A percentile compares a stretch with the other conserved stretches of the same genome.
These are phyloP conservation scores for Colletotrichum sp. DNA, from an alignment of 2,329 filamentous ascomycete species.

Conservation along the genomic window DNA sequence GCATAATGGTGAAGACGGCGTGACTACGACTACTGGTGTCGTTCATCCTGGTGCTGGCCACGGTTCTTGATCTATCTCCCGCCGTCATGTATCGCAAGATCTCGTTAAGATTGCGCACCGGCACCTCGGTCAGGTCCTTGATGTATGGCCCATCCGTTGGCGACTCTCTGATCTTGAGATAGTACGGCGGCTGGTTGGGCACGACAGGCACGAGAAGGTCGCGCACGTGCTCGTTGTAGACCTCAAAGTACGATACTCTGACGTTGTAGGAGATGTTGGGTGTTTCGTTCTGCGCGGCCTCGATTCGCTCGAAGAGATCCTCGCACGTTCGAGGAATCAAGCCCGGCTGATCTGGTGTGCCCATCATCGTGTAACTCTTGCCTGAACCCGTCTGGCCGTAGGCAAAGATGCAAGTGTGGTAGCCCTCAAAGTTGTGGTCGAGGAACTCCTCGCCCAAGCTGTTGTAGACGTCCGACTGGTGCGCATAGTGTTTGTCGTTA, in stretches of 20 bases:
- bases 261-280: conserved; percentile 97
- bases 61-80: conserved; percentile 87
- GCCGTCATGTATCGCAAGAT: conserved; percentile 90
- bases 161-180: conserved; percentile 96
- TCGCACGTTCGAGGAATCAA: conserved; percentile 95
- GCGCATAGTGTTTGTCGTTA: conserved; percentile 82
- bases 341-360: conserved; percentile 81
- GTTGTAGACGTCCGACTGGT: conserved; percentile 93
- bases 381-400: conserved; percentile 98
- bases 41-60: conserved; percentile 98
- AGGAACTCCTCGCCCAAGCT: conserved; percentile 94
- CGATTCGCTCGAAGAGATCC: conserved; percentile 93
- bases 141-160: conserved; percentile 96
- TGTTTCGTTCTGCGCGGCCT: conserved; percentile 75
- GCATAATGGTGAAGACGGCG: conserved; percentile 95
- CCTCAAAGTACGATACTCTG: conserved; percentile 97
- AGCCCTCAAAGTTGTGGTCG: conserved; percentile 99
- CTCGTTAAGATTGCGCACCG: conserved; percentile 85
- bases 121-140: conserved; percentile 93
- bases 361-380: conserved; percentile 99
- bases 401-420: conserved; percentile 98
- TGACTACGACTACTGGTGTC: conserved; percentile 97
- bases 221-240: conserved; percentile 98
- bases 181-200: conserved; percentile 78
- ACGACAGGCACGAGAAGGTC: conserved; percentile 82